A percentile compares a stretch with the other conserved stretches of the same genome.
Conservation (phyloP, 306 rosid genomes). For the Albizia julibrissin region DNA sequence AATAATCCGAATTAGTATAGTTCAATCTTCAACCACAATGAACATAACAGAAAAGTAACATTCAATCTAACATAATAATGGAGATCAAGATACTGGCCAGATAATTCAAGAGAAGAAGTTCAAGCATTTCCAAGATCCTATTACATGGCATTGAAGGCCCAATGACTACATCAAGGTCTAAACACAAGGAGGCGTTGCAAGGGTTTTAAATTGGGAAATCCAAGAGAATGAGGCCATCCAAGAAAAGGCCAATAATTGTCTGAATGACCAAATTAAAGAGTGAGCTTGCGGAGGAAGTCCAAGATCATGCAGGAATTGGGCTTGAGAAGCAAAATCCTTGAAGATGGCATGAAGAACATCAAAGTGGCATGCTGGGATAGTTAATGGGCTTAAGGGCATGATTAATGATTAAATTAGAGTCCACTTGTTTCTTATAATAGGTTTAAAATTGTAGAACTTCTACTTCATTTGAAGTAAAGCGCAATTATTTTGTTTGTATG, state of each 20-base stretch:
- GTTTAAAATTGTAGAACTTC: not conserved
- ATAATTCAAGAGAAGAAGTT: not conserved
- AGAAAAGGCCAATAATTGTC: not conserved
- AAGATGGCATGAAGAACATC: not conserved
- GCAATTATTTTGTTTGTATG: not conserved
- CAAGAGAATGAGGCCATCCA: not conserved
- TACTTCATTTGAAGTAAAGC: not conserved
- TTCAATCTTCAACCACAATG: constrained; percentile 1
- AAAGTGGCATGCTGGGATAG: not conserved
- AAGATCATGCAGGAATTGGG: not conserved
- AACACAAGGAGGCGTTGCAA: not conserved
- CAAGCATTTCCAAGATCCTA: not conserved
- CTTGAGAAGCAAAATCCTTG: not conserved
- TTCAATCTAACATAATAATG: constrained; percentile 1
- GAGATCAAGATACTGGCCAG: not conserved
- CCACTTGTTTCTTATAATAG: no score
- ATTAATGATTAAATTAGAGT: no score
- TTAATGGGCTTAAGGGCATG: not conserved
- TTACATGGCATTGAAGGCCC: not conserved
- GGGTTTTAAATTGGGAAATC: not conserved
- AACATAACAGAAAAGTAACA: constrained; percentile 20
- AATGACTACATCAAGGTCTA: not conserved
- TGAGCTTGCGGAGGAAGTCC: not conserved
- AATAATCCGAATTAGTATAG: constrained; percentile 9
- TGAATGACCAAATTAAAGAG: not conserved